phyloP scores from a whole-genome alignment of 345 rosid genomes.

The Dipteronia dyeriana region DNA sequence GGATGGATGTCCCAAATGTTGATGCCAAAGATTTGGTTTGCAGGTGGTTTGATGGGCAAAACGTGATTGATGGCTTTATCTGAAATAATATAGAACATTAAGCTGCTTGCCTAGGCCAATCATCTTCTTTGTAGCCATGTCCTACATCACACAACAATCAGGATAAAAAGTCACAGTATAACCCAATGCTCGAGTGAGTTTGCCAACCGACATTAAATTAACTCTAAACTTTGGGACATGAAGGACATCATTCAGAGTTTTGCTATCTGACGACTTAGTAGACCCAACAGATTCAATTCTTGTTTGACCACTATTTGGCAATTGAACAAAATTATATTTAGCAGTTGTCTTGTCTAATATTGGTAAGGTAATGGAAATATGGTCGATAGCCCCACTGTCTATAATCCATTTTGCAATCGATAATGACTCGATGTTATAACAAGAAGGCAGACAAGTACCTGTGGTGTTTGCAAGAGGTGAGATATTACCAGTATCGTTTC shows the following conservation, averaged over 20 bases:
- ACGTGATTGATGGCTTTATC: neutral
- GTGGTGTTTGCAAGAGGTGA: too few species aligned
- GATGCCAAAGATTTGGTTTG: slow-evolving; percentile 11
- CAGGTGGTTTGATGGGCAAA: neutral
- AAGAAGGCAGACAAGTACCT: too few species aligned
- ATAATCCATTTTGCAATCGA: too few species aligned
- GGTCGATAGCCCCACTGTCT: too few species aligned
- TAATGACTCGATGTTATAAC: too few species aligned
- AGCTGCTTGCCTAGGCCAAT: slow-evolving; percentile 17
- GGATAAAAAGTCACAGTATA: slow-evolving; percentile 3
- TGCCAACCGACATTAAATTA: slow-evolving; percentile 7
- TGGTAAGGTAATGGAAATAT: too few species aligned
- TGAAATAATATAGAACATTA: neutral
- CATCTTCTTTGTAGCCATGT: neutral
- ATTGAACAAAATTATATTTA: too few species aligned
- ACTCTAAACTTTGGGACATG: slow-evolving; percentile 10
- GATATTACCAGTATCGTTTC: too few species aligned
- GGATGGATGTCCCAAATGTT: neutral
- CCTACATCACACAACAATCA: slow-evolving; percentile 3
- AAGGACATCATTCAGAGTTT: neutral
- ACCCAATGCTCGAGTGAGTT: slow-evolving; percentile 2
- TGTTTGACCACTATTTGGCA: too few species aligned
- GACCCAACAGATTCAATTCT: too few species aligned
- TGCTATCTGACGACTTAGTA: too few species aligned
- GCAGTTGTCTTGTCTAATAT: too few species aligned